Evolutionary conservation across 192 early-diverging fungal genomes (phyloP), one percentile per base, ranked within the genome.

Genomic region (Umbelopsis sp.): DNA sequence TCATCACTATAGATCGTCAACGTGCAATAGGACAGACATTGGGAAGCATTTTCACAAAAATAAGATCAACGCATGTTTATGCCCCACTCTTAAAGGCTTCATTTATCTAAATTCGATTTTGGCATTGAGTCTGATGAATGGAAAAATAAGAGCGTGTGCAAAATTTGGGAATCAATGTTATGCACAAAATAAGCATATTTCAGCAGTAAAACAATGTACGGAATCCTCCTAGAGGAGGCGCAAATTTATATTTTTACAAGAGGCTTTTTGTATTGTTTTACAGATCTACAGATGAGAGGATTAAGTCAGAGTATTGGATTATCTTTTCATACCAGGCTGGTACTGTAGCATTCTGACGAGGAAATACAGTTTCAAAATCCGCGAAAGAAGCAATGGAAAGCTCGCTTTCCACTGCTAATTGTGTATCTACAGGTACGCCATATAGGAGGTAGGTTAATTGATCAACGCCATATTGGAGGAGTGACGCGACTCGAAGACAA

Each of bases 381-480:
- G 56, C 0, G 26, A 20, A 34, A 36, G 56, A 20, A 6, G 3
- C 7, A n/a, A 62, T 36, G 29, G 56, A 29, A 12, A 86, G 74
- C 21, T 88, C 87, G 22, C 76, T 32, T 65, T 88, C 87, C 2
- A 88, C 69, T 3, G 74, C 65, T 7, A 76, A 54, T 49, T 86
- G 87, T 38, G 79, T 75, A 26, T 81, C 75, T 2, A 68, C 49
- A 10, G 74, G 73, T 10, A 88, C 81, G 7, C 79, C 77, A 32
- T 88, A 88, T n/a, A 86, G 56, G 31, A 70, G 70, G 54, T 86
- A 88, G 0, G 71, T 68, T 17, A 84, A 77, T 50, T 88, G 87
- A 73, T 88, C 87, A 24, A 88, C 78, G 0, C 75, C 78, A 71
- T 81, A 84, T 62, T 88, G 87, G 47, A 86, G 75, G 29, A 78